Evolutionary conservation across 163 green algal genomes (phyloP).

Genomic region (Chlorella variabilis): DNA sequence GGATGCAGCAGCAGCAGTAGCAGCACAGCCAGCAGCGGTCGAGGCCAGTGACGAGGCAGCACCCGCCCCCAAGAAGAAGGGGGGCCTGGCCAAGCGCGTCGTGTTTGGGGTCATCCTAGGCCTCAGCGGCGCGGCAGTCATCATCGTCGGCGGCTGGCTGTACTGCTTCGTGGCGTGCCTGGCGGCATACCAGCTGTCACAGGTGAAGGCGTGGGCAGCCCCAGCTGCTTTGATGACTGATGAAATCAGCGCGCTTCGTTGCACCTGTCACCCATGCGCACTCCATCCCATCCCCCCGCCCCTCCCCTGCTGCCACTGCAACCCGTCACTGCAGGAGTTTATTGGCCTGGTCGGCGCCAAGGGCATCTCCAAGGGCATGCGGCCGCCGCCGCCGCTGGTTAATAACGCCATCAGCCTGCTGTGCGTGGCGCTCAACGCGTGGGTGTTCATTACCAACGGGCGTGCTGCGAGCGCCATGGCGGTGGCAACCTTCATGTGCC

Average conservation of each 20-base stretch:
- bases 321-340: constrained; percentile 81
- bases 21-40: background rate
- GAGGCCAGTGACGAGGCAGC: background rate
- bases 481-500: constrained; percentile 81
- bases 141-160: constrained; percentile 70
- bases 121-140: constrained; percentile 63
- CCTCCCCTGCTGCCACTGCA: no score
- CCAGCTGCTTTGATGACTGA: background rate
- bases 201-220: no score
- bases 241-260: no score
- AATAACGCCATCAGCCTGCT: constrained; percentile 73
- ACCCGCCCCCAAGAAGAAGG: constrained; percentile 15
- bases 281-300: no score
- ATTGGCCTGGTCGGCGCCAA: constrained; percentile 84
- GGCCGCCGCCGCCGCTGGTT: constrained; percentile 71
- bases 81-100: constrained; percentile 64
- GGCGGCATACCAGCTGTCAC: constrained; percentile 78
- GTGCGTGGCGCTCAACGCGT: constrained; percentile 77
- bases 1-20: constrained; percentile 7
- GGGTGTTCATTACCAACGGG: constrained; percentile 68
- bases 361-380: constrained; percentile 77
- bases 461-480: constrained; percentile 74
- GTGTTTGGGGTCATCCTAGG: constrained; percentile 78
- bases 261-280: no score
- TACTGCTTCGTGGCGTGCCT: constrained; percentile 73